These are phyloP conservation scores for Kuraishia cidri DNA, from an alignment of 805 yeast species.

Conservation along the genomic window DNA sequence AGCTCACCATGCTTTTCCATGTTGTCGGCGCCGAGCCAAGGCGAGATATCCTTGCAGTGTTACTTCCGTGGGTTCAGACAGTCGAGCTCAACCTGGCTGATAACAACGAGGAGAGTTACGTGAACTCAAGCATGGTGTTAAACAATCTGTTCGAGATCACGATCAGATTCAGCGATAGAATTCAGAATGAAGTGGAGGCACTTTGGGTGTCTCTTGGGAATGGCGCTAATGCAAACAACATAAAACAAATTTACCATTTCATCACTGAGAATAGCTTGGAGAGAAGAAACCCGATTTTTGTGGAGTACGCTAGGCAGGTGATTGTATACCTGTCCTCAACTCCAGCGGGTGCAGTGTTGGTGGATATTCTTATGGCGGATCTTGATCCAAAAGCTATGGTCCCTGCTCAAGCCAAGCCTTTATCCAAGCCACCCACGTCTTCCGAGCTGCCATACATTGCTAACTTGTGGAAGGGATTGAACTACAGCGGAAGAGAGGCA, in stretches of 20 bases:
- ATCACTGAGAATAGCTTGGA: constrained; percentile 60
- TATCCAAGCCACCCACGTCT: constrained; percentile 28
- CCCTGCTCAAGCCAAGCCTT: constrained; percentile 1
- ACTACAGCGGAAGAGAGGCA: constrained; percentile 42
- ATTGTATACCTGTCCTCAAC: constrained; percentile 64
- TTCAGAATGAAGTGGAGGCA: constrained; percentile 86
- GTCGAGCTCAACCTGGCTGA: constrained; percentile 44
- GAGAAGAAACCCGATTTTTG: constrained; percentile 62
- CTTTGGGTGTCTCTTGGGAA: constrained; percentile 92
- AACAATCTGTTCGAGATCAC: constrained; percentile 81
- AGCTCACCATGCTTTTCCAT: constrained; percentile 61
- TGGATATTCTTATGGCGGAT: constrained; percentile 59
- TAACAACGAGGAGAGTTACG: constrained; percentile 26
- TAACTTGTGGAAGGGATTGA: constrained; percentile 48
- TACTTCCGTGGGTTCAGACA: constrained; percentile 90
- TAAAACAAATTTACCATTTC: constrained; percentile 63
- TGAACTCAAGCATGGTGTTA: constrained; percentile 55
- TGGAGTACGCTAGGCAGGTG: constrained; percentile 73
- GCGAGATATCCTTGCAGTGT: constrained; percentile 69
- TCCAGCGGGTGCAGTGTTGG: constrained; percentile 35
- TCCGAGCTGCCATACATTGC: constrained; percentile 67
- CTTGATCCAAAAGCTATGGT: constrained; percentile 84
- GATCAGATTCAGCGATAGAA: constrained; percentile 58
- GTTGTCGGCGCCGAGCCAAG: constrained; percentile 50
- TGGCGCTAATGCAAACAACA: constrained; percentile 59